Base-by-base conservation (phyloP, 1,139 yeast species). In the Lodderomyces margitis region DNA sequence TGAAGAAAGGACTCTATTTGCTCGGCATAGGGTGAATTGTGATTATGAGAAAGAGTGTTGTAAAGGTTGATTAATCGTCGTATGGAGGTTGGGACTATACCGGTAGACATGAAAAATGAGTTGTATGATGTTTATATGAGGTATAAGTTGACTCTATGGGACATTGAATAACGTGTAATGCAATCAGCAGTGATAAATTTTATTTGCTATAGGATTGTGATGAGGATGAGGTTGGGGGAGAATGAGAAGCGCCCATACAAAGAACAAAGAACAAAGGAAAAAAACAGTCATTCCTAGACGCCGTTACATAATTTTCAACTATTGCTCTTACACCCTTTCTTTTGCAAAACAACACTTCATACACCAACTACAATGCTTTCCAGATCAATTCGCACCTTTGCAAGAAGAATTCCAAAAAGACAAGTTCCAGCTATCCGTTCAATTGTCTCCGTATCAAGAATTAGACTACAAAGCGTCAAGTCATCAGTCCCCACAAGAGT, bases 41-140 rank as follows among this genome's bases (percentile, higher is more conserved):
- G 40, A 9, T 21, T 12, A 8, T 14, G 34, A 7, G 44, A 36
- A 5, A 36, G 2, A 5, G n/a, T 11, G 19, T 21, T 10, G 21
- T 21, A 43, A 12, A 43, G 34, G 8, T 38, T 31, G 9, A 40
- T 14, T 15, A 40, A 21, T 20, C 30, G 40, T 33, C 39, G 40
- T 36, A 40, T 16, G 5, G 34, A 14, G 14, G n/a, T 12, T 16
- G 43, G 43, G 21, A 33, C 21, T 32, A 7, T 21, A 10, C 7
- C 17, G 5, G 12, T 12, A 10, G 35, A 32, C 24, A 32, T 32
- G 14, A 32, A 32, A 19, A 17, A 10, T 15, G 17, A 3, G 20
- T 11, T 6, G 17, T 28, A 19, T 4, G 19, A n/a, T 28, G 32
- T 28, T 3, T n/a, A 16, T 25, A 5, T 25, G 16, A n/a, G n/a